Base-by-base conservation (phyloP, 768 basidiomycete species). In the Mrakia blollopis region DNA sequence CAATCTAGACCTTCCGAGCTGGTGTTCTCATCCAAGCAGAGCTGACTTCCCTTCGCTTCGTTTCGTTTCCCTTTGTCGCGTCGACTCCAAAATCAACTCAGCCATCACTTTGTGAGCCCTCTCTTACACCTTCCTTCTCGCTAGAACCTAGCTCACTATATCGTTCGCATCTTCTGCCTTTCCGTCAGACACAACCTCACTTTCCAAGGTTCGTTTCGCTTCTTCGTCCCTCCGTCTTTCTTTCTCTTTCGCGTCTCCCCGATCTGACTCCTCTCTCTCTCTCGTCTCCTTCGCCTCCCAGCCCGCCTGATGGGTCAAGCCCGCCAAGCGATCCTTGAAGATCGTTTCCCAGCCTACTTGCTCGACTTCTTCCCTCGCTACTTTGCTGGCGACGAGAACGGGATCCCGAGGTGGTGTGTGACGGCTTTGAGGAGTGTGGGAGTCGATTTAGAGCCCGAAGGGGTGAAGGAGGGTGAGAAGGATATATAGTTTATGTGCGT, bases 351-450 rank as follows among this genome's bases (percentile, higher is more conserved):
- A 1, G 86, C 87, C 71, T 95, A 92, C 82, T 86, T 95, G 39
- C 86, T 86, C 72, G 84, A 83, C 10, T 96, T 94, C 84, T 95
- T 96, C 83, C 86, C 85, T 47, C 84, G 85, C 62, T 95, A 94
- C 82, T 96, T 92, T 80, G 89, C 88, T 10, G 86, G 88, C 74
- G 84, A 85, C n/a, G 91, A 60, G 35, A 25, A 44, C 9, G 73
- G 90, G 14, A 93, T 94, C 82, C 93, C 93, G 0, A 88, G 89
- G 81, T 96, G 93, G 93, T 92, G 91, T 80, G 88, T 95, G 1
- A 91, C 92, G 80, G 94, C 93, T 16, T 84, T 96, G 71, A 86
- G 87, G 35, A 90, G 89, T 74, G 93, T 96, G 18, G 91, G 91
- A 0, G 91, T 96, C 0, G 92, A 96, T 62, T n/a, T 74, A 32